Evolutionary conservation across 2,329 filamentous ascomycete species (phyloP), one percentile per base, ranked within the genome.

Genomic region (Bisporella sp.): DNA sequence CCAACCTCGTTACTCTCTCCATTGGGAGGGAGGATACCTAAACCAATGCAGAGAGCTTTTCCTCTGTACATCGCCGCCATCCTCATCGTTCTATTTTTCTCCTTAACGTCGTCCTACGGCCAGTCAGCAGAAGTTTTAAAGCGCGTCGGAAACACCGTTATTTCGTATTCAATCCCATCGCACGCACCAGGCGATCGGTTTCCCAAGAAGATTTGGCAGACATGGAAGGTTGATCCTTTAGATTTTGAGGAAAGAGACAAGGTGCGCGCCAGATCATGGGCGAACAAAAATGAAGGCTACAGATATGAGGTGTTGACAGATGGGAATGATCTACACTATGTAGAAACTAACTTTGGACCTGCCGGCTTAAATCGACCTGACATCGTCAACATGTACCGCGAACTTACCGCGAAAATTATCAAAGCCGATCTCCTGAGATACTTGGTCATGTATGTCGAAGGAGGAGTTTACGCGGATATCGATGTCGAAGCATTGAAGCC

Each of bases 181-280:
- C 8, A 37, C 8, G 35, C 35, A n/a, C 12, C 33, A 29, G 45
- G 45, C 13, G 33, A 31, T 33, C 40, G n/a, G 11, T 88, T 82
- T 59, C 85, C 76, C 5, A 74, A 74, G 49, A 89, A 88, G 67
- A 85, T 89, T 57, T 89, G 84, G 85, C 85, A 89, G 66, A 84
- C 81, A 0, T 89, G 85, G 85, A 89, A 87, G 64, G 77, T 84
- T 31, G 77, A 84, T 54, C 81, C 84, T 2, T 70, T 87, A 33
- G 71, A 73, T 2, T 87, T 87, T 60, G 84, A 85, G 55, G 74
- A 81, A 59, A 74, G 79, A 47, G 82, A 88, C 59, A 69, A 77
- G 32, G 68, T 73, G 29, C 73, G 73, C 0, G 84, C 84, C 7
- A 75, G 75, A 57, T 82, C 82, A 1, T 89, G 85, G 84, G 72